Evolutionary conservation across 208 protist species (phyloP).

Genomic region (Trypanosoma cruzi): DNA sequence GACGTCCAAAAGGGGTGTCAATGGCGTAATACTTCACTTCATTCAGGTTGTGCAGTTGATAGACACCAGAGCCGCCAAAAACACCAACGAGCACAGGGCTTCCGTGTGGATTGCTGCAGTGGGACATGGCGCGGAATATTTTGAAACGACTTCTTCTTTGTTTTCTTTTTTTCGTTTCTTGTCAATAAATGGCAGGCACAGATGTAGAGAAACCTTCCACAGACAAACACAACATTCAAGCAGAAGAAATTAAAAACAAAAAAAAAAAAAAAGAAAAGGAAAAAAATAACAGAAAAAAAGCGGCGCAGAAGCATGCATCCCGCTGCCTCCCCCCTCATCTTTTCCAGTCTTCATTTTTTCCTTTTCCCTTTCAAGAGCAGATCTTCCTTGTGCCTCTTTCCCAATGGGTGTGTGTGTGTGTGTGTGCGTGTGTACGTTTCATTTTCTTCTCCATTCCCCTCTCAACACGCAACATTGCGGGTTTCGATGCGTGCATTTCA

Average conservation of each 20-base stretch:
- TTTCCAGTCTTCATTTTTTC: too few species aligned
- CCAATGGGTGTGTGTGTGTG: neutral
- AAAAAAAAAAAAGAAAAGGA: constrained; percentile 24
- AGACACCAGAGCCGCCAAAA: constrained; percentile 90
- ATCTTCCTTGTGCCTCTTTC: too few species aligned
- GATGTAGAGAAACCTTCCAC: too few species aligned
- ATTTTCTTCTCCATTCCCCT: neutral
- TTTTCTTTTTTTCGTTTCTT: constrained; percentile 5
- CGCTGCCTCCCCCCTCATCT: too few species aligned
- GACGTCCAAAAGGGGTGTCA: constrained; percentile 83
- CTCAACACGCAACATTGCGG: neutral
- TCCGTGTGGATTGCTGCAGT: constrained; percentile 45
- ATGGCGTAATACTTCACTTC: constrained; percentile 63
- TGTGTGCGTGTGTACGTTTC: neutral
- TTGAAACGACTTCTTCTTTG: constrained; percentile 1
- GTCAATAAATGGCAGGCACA: too few species aligned
- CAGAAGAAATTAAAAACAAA: constrained; percentile 12
- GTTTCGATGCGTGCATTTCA: neutral
- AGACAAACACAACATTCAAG: neutral
- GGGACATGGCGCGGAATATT: neutral
- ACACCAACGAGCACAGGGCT: constrained; percentile 62
- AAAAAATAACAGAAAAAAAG: constrained; percentile 21
- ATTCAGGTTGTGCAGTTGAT: constrained; percentile 65
- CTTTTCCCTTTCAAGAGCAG: too few species aligned
- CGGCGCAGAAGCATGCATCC: too few species aligned